Conservation (phyloP, 768 basidiomycete species). For the Phlebiopsis flavidoalba region DNA sequence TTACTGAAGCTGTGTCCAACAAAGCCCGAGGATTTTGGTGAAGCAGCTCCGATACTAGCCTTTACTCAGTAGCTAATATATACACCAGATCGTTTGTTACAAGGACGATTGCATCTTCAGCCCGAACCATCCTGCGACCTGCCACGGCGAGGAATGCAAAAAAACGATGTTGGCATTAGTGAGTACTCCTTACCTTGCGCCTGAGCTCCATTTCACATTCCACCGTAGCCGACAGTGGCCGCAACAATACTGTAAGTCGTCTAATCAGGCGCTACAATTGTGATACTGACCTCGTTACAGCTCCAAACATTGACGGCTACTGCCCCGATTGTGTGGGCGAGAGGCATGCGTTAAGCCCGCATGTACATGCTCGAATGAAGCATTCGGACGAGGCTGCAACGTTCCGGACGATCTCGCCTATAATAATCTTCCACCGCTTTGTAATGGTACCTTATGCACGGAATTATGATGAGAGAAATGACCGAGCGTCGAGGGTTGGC, state of each 20-base stretch:
- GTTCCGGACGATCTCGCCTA: not conserved
- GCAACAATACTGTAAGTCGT: slow-evolving; percentile 52
- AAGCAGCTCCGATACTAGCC: slow-evolving; percentile 1
- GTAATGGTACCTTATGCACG: not conserved
- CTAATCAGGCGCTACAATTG: not conserved
- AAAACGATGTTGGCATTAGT: slow-evolving; percentile 48
- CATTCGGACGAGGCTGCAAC: not conserved
- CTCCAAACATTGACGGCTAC: slow-evolving; percentile 54
- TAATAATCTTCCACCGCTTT: not conserved
- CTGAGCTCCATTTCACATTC: slow-evolving; percentile 7
- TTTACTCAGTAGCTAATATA: not conserved
- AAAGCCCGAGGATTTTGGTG: slow-evolving; percentile 36
- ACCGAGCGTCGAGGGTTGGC: not conserved
- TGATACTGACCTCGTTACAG: slow-evolving; percentile 26
- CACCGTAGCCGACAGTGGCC: slow-evolving; percentile 19
- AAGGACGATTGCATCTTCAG: slow-evolving; percentile 49
- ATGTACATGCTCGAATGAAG: not conserved
- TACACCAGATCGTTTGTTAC: slow-evolving; percentile 41
- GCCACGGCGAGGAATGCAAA: slow-evolving; percentile 39
- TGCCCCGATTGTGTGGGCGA: slow-evolving; percentile 49
- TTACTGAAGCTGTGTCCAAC: not conserved
- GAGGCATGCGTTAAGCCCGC: not conserved
- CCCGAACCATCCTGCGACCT: slow-evolving; percentile 41
- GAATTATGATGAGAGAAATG: not conserved
- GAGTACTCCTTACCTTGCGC: not conserved